Base-by-base conservation (phyloP, 768 basidiomycete species). In the Panellus pusillus region DNA sequence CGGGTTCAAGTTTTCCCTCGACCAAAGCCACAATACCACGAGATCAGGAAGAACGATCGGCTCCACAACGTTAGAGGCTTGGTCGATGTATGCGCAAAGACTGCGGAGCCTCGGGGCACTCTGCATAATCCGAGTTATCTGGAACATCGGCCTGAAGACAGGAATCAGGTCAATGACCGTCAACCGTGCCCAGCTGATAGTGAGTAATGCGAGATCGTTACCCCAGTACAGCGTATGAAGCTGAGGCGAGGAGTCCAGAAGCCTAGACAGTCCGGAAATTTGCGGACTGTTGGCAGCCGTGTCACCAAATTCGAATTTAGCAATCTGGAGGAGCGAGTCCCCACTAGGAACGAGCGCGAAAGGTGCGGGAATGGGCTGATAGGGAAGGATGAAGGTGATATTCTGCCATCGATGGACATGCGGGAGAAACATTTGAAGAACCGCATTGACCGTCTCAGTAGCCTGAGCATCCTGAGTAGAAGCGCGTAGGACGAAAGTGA, bases 81-180 rank as follows among this genome's bases (percentile, higher is more conserved):
- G 45, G 4, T 14, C 38, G 20, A 57, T 48, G 15, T 47, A 48
- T 2, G 17, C 24, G 0, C 50, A 47, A 9, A 57, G 50, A 32
- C 55, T 57, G 19, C 55, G 55, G 9, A 57, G 50, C 12, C 40
- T 50, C n/a, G 55, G 55, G 20, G 55, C 55, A 35, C 48, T 44
- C 27, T 37, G 46, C 47, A 57, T 43, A 7, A 57, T 37, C 12
- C 20, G 37, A 2, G 52, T 13, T 28, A 57, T 48, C 18, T 44
- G 50, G 19, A 41, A 47, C 55, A 57, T 52, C 14, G 55, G 50
- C 20, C 36, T 20, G 50, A 50, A 57, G n/a, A 44, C 11, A 2
- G 55, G 50, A 27, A 57, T 37, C 24, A 57, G 32, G 35, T 52
- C 50, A 36, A 57, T n/a, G 28, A 57, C 55, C 0, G 55, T 57